A percentile compares a stretch with the other conserved stretches of the same genome.
These are phyloP conservation scores for Fonsecaea erecta DNA, from an alignment of 2,329 filamentous ascomycete genomes.

Conservation along the genomic window DNA sequence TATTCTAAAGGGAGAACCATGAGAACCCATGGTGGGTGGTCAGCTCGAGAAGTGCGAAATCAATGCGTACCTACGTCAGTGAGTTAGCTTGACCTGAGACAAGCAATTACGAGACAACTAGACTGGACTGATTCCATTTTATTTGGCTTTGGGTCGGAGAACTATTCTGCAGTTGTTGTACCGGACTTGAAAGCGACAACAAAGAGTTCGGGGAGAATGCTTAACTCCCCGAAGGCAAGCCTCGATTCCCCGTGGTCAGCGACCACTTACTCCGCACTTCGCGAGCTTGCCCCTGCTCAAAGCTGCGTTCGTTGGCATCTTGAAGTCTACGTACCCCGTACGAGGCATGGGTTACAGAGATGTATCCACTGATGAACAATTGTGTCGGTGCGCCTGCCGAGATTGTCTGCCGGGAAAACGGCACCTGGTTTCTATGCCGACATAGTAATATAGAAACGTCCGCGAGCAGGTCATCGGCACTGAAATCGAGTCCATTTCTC, in stretches of 20 bases:
- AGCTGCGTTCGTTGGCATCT: background rate
- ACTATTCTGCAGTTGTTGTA: background rate
- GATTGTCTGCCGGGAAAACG: background rate
- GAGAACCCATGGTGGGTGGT: background rate
- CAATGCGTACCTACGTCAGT: background rate
- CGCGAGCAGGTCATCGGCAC: background rate
- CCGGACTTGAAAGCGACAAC: background rate
- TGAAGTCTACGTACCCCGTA: background rate
- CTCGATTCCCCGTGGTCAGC: background rate
- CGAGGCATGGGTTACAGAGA: background rate
- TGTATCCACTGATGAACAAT: background rate
- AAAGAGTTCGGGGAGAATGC: background rate
- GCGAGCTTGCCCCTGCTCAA: background rate
- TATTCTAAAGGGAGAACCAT: conserved; percentile 36
- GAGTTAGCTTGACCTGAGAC: background rate
- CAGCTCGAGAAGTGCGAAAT: background rate
- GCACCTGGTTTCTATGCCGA: background rate
- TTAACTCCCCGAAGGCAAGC: background rate
- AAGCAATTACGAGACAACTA: background rate
- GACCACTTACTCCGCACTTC: background rate
- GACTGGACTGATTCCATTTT: background rate
- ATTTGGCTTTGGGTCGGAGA: background rate
- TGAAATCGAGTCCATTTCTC: background rate
- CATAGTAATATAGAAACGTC: background rate
- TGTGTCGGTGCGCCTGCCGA: background rate